Base-by-base conservation (phyloP, 1,284 basidiomycete genomes). In the Apiotrichum montevideense region DNA sequence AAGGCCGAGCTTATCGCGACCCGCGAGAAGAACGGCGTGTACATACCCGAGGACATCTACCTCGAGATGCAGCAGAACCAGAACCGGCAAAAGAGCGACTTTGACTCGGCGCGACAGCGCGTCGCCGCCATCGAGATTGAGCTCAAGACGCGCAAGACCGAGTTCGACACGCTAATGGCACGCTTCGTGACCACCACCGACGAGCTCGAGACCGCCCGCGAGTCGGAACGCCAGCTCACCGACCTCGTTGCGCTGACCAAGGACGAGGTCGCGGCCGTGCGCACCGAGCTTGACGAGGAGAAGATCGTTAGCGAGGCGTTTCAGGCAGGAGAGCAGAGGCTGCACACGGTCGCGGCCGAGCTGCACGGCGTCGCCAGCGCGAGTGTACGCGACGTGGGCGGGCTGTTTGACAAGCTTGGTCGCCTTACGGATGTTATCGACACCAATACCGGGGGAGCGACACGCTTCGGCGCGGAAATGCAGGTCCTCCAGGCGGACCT, bases 1-100 rank as follows among this genome's bases (percentile, higher is more conserved):
- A 96, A 97, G 74, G 84, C 86, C 1, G 95, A 98, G 65, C 80
- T 98, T 4, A 59, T 76, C 59, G 91, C 93, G 2, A 87, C 91
- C 1, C 82, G 93, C 46, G 91, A 95, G 74, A 94, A 95, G 81
- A 93, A 94, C 69, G 94, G 94, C 6, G 90, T 96, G 44, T 94
- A 87, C 74, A 86, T 97, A 71, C 87, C 89, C 2, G 85, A 90
- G 63, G 91, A 95, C 66, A 85, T 85, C 6, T 96, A 90, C 90
- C 83, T 82, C 51, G 85, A 94, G 71, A 82, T 95, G 77, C 83
- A 78, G n/a, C 77, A 80, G 1, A 87, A 90, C 65, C 85, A 90
- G 62, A 87, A 90, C 65, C 77, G 87, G 49, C 81, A 82, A 53
- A 83, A 85, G 66, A 87, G 87, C 11, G 87, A 88, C 66, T 80